Evolutionary conservation across 2,329 filamentous ascomycete species (phyloP), one percentile per base, ranked within the genome.

Genomic region (Aspergillus glaucus): DNA sequence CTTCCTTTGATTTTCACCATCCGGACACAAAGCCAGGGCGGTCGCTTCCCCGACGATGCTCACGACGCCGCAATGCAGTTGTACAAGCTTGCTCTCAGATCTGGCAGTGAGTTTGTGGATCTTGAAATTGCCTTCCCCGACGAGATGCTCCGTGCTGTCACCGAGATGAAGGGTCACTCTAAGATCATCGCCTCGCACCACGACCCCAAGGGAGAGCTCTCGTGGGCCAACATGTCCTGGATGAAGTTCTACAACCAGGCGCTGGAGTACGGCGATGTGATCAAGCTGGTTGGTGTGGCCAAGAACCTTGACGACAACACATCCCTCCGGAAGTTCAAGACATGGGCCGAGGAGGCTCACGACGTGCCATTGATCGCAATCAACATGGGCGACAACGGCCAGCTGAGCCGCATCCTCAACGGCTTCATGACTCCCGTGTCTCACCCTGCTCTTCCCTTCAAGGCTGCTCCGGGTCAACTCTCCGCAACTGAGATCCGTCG

Each of bases 151-250:
- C 79, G 85, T 42, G 74, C 79, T 12, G 77, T 95, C 3, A 77
- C 80, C 0, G 80, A 85, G 47, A 80, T 77, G 54, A 86, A 88
- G 65, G 84, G 85, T 2, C 78, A 80, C 55, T 89, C 88, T 1
- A 86, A 84, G 53, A 87, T 98, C 62, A 95, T 98, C 59, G 90
- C 92, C 7, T 98, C 93, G 0, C 92, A 98, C 66, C 93, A 98
- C 66, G 93, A 98, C 65, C 88, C 90, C 0, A 73, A 79, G 48
- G 86, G 86, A 7, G 75, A 78, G 19, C 75, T 97, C 15, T 92
- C 88, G 1, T 98, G 93, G 93, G 84, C 78, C 55, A 91, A 94
- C 58, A 89, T 88, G n/a, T 88, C 88, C 0, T 98, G 93, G 92
- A 84, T 93, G 49, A 79, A 85, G 24, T 85, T 84, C 70, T 97